Conservation (phyloP, 148 eudicot species). For the Rhododendron williamsianum region DNA sequence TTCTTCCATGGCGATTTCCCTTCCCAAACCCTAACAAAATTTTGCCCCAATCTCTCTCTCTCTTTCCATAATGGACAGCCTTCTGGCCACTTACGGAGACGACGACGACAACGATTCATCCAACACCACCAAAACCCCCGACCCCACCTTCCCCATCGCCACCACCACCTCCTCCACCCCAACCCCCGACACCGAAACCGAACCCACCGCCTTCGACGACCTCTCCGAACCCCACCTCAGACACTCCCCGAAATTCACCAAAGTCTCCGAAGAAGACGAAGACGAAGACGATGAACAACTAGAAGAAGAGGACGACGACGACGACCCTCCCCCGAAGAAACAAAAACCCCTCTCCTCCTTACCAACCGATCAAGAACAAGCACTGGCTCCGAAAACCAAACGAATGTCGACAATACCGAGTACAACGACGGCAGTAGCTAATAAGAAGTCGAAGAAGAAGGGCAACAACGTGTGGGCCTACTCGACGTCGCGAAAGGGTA, state of each 20-base stretch:
- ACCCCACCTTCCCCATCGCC: too few species aligned
- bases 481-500: slow-evolving; percentile 50
- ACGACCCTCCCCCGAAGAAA: slow-evolving; percentile 23
- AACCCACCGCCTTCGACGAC: slow-evolving; percentile 25
- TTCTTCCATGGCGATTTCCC: neutral
- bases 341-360: slow-evolving; percentile 28
- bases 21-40: neutral
- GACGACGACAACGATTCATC: neutral
- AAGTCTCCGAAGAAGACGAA: slow-evolving; percentile 19
- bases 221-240: slow-evolving; percentile 11
- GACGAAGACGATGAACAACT: neutral
- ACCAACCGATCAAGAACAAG: slow-evolving; percentile 9
- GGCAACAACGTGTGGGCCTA: slow-evolving; percentile 58
- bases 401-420: slow-evolving; percentile 17
- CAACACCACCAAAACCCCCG: neutral
- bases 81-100: slow-evolving; percentile 1
- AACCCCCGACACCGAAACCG: slow-evolving; percentile 15
- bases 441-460: slow-evolving; percentile 44
- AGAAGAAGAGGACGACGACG: neutral
- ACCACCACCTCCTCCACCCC: neutral
- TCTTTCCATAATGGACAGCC: slow-evolving; percentile 1
- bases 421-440: neutral
- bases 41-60: neutral
- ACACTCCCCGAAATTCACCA: slow-evolving; percentile 21
- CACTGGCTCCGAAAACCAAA: neutral